Percentiles rank a stretch among this genome's conserved stretches.
phyloP scores from a whole-genome alignment of 176 grass and related monocot species.

The Puccinellia tenuiflora region DNA sequence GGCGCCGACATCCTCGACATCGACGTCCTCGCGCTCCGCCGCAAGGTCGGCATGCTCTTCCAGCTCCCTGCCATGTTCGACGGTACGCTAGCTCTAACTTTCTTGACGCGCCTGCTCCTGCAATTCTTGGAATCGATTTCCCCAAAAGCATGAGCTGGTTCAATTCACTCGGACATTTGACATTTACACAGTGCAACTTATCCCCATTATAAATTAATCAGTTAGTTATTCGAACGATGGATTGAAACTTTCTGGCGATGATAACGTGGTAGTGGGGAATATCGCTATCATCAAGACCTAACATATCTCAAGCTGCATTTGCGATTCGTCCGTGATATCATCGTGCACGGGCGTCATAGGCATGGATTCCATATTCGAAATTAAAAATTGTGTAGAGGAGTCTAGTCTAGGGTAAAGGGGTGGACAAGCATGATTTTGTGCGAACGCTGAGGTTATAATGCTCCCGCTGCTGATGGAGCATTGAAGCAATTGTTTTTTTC shows the following conservation, averaged over 20 bases:
- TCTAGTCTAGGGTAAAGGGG: background rate
- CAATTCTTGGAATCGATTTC: background rate
- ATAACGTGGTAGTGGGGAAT: background rate
- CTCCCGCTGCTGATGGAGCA: background rate
- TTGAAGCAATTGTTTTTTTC: too few relatives aligned
- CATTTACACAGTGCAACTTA: background rate
- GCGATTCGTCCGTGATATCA: background rate
- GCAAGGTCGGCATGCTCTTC: constrained; percentile 98
- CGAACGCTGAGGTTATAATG: background rate
- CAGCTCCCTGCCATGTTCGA: constrained; percentile 94
- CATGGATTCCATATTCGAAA: background rate
- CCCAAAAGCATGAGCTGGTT: background rate
- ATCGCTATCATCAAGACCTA: background rate
- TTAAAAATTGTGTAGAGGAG: background rate
- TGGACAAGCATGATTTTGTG: background rate
- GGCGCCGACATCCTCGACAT: constrained; percentile 65
- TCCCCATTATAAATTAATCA: background rate
- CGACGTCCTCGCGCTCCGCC: constrained; percentile 74
- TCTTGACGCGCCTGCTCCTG: background rate
- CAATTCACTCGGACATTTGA: background rate
- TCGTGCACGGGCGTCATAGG: background rate
- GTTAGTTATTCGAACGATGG: background rate
- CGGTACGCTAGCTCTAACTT: constrained; percentile 19
- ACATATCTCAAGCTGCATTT: background rate
- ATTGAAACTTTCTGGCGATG: background rate